Base-by-base conservation (phyloP, 2,329 filamentous ascomycete species). In the Talaromyces sp. region DNA sequence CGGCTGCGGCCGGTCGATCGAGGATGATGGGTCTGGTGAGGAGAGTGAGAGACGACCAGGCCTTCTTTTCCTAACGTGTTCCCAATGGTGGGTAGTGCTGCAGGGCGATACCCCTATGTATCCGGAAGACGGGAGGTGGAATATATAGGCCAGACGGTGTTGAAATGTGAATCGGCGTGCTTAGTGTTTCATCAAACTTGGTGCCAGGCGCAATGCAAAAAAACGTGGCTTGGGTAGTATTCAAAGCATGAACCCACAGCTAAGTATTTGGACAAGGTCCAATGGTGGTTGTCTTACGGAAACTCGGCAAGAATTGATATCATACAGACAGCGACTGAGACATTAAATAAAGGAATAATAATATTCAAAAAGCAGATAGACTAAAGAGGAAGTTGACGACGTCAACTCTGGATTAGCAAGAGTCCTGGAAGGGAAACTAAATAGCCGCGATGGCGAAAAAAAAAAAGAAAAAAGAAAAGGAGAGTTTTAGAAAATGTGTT, bases 281-380 rank as follows among this genome's bases (percentile, higher is more conserved):
- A 52, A 24, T 52, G 35, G 35, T 13, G 43, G 43, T 50, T 24
- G 49, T 17, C 26, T 29, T 27, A 52, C 27, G 26, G 49, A 27
- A 52, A 52, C 49, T 52, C 17, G 24, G 43, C 27, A 26, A 71
- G 69, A 74, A 74, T 73, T 55, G 64, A 56, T 63, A 66, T 63
- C 61, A 67, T 69, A 68, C 72, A 74, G n/a, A 46, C 43, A 46
- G 43, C 71, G 69, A 70, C 64, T 64, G 64, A 66, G 26, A n/a
- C 24, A 57, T 51, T 51, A 31, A 38, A 63, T 67, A 65, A 58
- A 19, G 50, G 62, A 60, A 59, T 61, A 64, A 62, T 63, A 62
- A 60, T 58, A 58, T 59, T 58, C 62, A 64, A 56, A 19, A 66
- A 66, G 68, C 65, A 69, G 64, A 67, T 61, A 68, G 67, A 68